Conservation (phyloP, 352 stramenopile genomes). For the Globisporangium megalacanthum region DNA sequence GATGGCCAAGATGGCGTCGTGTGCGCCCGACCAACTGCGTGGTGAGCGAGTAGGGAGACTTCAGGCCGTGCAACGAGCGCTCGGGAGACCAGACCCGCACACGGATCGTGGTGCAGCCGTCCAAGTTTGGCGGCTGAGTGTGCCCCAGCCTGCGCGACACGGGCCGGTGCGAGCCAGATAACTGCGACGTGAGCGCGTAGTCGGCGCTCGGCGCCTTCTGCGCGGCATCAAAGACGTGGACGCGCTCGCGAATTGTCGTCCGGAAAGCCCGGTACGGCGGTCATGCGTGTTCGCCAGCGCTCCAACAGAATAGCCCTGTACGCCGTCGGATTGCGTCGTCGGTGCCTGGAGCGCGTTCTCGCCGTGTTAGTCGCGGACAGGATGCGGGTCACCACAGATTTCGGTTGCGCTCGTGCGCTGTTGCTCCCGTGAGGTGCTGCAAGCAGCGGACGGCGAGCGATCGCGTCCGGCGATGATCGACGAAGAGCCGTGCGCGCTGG, state of each 20-base stretch:
- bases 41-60: slow-evolving; percentile 47
- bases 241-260: slow-evolving; percentile 29
- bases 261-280: slow-evolving; percentile 27
- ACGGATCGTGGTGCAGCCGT: slow-evolving; percentile 21
- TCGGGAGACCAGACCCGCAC: slow-evolving; percentile 34
- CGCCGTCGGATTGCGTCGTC: slow-evolving; percentile 34
- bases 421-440: slow-evolving; percentile 31
- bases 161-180: slow-evolving; percentile 30
- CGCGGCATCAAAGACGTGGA: slow-evolving; percentile 27
- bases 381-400: neutral
- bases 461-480: slow-evolving; percentile 40
- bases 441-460: slow-evolving; percentile 32
- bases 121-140: slow-evolving; percentile 27
- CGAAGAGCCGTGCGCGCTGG: slow-evolving; percentile 27
- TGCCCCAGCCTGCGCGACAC: slow-evolving; percentile 34
- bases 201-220: slow-evolving; percentile 33
- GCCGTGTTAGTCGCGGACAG: slow-evolving; percentile 20
- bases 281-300: slow-evolving; percentile 18
- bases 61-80: slow-evolving; percentile 27
- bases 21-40: slow-evolving; percentile 37
- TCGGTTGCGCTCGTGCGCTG: slow-evolving; percentile 15
- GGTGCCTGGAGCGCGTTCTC: slow-evolving; percentile 50
- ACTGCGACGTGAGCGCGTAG: slow-evolving; percentile 44
- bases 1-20: slow-evolving; percentile 27
- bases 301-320: slow-evolving; percentile 33